phyloP scores from a whole-genome alignment of 2,329 filamentous ascomycete genomes.

The Exophiala xenobiotica region DNA sequence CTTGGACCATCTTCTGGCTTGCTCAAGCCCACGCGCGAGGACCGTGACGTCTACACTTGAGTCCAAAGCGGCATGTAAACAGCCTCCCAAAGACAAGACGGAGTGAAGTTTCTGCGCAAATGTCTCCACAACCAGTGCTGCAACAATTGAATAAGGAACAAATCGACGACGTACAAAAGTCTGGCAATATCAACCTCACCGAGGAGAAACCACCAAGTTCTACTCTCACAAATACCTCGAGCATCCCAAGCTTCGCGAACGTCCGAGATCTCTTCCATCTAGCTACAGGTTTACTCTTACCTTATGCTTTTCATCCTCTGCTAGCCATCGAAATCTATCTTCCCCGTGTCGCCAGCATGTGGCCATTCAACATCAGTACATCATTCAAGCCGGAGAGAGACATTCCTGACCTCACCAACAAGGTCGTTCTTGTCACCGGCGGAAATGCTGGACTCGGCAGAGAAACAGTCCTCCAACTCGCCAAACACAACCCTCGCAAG shows the following conservation, averaged over 20 bases:
- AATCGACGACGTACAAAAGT: conserved; percentile 5
- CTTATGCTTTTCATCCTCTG: conserved; percentile 25
- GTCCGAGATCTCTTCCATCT: conserved; percentile 18
- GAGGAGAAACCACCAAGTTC: not conserved
- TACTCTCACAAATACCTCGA: not conserved
- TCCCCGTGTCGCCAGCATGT: conserved; percentile 25
- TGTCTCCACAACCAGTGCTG: not conserved
- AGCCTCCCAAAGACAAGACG: not conserved
- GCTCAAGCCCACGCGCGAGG: no score
- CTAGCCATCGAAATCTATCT: conserved; percentile 21
- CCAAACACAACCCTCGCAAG: conserved; percentile 51
- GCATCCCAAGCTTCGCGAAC: conserved; percentile 2
- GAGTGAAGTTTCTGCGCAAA: not conserved
- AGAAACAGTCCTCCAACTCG: conserved; percentile 42
- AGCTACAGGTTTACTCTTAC: conserved; percentile 17
- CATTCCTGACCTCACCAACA: conserved; percentile 42
- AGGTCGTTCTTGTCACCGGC: conserved; percentile 51
- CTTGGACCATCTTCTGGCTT: no score
- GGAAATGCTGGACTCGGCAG: conserved; percentile 52
- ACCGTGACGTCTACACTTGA: no score
- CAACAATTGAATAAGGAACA: not conserved
- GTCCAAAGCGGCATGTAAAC: no score
- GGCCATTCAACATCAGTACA: conserved; percentile 18
- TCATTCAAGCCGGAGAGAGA: conserved; percentile 45
- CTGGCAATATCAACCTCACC: not conserved